These are phyloP conservation scores for Neofusicoccum kwambonambiense DNA, from an alignment of 2,329 filamentous ascomycete species.

Conservation along the genomic window DNA sequence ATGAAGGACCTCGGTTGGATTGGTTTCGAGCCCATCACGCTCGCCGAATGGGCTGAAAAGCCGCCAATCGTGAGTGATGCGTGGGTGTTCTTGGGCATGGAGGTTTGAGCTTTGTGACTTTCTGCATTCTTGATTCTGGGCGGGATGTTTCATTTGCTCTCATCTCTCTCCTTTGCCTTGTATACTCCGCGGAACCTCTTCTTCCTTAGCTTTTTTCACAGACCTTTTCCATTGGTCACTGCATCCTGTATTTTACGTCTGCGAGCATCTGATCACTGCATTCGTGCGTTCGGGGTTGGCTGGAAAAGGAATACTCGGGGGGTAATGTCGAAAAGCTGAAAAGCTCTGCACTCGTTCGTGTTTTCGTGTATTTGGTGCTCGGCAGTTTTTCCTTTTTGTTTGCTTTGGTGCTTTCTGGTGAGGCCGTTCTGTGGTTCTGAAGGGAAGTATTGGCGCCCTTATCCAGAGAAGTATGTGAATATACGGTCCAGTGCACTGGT, in stretches of 20 bases:
- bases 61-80: constrained; percentile 67
- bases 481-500: not conserved
- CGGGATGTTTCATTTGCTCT: not conserved
- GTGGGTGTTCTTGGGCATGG: constrained; percentile 89
- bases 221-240: not conserved
- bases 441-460: not conserved
- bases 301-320: not conserved
- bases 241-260: constrained; percentile 9
- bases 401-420: not conserved
- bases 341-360: not conserved
- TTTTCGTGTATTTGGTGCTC: not conserved
- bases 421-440: constrained; percentile 1
- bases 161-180: not conserved
- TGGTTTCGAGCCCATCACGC: constrained; percentile 78
- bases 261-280: constrained; percentile 9
- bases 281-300: constrained; percentile 1
- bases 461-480: not conserved
- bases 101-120: constrained; percentile 54
- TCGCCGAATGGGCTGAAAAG: constrained; percentile 69
- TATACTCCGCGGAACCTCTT: not conserved
- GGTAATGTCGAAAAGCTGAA: not conserved
- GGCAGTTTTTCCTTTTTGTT: no score
- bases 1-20: constrained; percentile 89
- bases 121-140: not conserved
- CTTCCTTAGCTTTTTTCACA: not conserved